Conservation (phyloP, 305 asterid species). For the Ilex paraguariensis region DNA sequence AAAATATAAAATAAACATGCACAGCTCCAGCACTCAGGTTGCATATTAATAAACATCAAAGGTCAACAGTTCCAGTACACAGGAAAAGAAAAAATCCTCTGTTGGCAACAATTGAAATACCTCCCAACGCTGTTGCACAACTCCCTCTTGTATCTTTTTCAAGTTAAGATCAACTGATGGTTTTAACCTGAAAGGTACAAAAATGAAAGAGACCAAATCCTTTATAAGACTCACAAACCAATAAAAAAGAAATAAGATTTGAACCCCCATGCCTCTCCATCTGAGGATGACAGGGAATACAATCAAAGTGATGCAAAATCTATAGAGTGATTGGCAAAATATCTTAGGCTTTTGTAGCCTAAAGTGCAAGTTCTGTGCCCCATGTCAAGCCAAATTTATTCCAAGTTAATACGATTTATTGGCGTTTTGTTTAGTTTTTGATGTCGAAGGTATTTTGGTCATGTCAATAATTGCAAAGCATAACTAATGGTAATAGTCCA, state of each 20-base stretch:
- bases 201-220: constrained; percentile 3
- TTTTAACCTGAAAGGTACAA: constrained; percentile 58
- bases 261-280: neutral
- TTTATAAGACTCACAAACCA: neutral
- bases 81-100: neutral
- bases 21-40: neutral
- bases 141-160: constrained; percentile 61
- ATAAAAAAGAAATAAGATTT: constrained; percentile 4
- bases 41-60: neutral
- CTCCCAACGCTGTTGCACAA: constrained; percentile 44
- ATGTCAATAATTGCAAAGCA: too few relatives aligned
- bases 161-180: constrained; percentile 42
- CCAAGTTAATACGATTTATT: too few relatives aligned
- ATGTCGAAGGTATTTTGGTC: too few relatives aligned
- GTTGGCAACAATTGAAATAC: constrained; percentile 27
- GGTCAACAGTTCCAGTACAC: neutral
- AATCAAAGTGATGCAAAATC: too few relatives aligned
- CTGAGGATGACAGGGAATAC: neutral
- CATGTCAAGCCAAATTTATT: too few relatives aligned
- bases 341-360: too few relatives aligned
- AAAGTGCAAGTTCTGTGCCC: too few relatives aligned
- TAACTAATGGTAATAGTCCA: too few relatives aligned
- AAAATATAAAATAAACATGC: neutral
- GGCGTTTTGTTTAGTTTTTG: too few relatives aligned
- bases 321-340: too few relatives aligned